Evolutionary conservation across 176 grass and related monocot species (phyloP), one percentile per base, ranked within the genome.

Genomic region (Cenchrus purpureus): DNA sequence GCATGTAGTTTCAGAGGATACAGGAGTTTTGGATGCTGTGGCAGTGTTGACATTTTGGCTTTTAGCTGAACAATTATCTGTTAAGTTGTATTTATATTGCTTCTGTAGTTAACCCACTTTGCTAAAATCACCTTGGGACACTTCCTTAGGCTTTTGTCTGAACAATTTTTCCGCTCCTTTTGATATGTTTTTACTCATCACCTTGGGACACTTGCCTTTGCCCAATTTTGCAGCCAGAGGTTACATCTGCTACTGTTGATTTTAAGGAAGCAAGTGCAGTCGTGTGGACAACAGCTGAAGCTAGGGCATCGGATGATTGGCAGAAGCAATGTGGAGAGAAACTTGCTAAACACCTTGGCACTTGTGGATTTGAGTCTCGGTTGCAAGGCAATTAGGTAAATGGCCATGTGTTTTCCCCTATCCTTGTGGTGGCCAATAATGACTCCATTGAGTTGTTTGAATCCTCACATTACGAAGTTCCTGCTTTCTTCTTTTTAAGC

Each of bases 281-380:
- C 0, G 74, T 95, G 40, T 95, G 82, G 93, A 76, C 85, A 85
- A 85, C 91, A 80, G 74, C 86, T n/a, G 84, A 89, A 59, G 86
- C 65, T 6, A 98, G 89, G 48, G 65, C 51, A 8, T 28, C 44
- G 54, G 63, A 92, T 25, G 78, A 89, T 79, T 95, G 96, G 96
- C 87, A 94, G 65, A 89, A 92, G 25, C 85, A 92, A n/a, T 78
- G 88, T 59, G 96, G 96, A 71, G 83, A 89, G 58, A 92, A 89
- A 76, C 85, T 98, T 32, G 96, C 96, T 87, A 84, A 86, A 31
- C 91, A 98, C 74, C 87, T 98, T 48, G 90, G 93, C 5, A 89
- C 96, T 61, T 98, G 91, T 78, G 96, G 93, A 85, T 98, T 98
- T 80, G 83, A 93, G 65, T 98, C 91, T 74, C 65, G 43, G 81